Base-by-base conservation (phyloP, 345 rosid genomes). In the Balakata baccata region DNA sequence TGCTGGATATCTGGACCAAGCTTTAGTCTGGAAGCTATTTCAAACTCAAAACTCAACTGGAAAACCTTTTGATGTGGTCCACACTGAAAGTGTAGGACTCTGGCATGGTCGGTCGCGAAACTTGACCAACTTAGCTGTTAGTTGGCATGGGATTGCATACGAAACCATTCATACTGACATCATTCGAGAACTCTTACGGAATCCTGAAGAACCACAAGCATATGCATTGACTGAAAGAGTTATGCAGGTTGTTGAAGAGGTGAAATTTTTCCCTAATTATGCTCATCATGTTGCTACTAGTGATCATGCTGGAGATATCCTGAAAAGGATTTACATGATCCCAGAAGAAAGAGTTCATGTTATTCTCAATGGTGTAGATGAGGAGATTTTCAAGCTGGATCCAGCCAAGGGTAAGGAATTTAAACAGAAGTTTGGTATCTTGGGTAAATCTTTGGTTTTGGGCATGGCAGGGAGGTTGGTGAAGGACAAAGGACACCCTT, bases 401-500 rank as follows among this genome's bases (percentile, higher is more conserved):
- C 59, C 78, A 38, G 71, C 68, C 0, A 84, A 80, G 76, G 87
- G 92, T 46, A 66, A 65, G 70, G 85, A 79, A 7, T 92, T 90
- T 18, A 81, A 79, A 74, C 72, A 76, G 73, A 88, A 82, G 68
- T 74, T 89, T 38, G 91, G 92, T 25, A 78, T 94, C 70, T 61
- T 69, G 4, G 77, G 81, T 16, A 82, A 75, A 77, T 67, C 85
- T 6, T 73, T 94, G 61, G 80, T 94, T 64, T 38, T 94, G 38
- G 98, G 98, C 72, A 76, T 92, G 74, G 97, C 97, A 12, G 93
- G 98, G 81, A 89, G 98, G 84, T 74, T 92, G 68, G 98, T 94
- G 74, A 94, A 81, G 82, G 97, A 90, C 77, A 94, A 89, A 82
- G 94, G 97, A 17, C 93, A 89, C 80, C 95, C 96, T 0, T 62